Base-by-base conservation (phyloP, 2,329 filamentous ascomycete species). In the Alternaria conjuncta region DNA sequence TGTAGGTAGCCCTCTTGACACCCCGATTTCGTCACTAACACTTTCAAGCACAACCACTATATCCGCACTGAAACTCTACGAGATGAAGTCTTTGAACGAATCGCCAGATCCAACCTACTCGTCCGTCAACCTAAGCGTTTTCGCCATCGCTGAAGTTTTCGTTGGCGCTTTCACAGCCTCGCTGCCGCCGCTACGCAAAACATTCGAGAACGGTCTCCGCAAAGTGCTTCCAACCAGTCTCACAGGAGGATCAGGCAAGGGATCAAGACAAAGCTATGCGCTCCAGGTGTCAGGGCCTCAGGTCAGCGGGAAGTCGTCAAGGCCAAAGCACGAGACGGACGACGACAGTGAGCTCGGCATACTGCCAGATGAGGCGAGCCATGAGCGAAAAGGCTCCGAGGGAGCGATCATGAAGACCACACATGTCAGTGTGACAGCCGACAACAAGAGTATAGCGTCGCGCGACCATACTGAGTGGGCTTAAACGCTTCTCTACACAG, bases 131-230 rank as follows among this genome's bases (percentile, higher is more conserved):
- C 67, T 74, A 2, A 73, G 68, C 43, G 66, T 75, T 23, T 75
- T 72, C 55, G 69, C 71, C 4, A 57, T 68, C 3, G 57, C 71
- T 3, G 73, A 75, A 64, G 72, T 73, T 6, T 73, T 73, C n/a
- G 70, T 71, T 12, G 73, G 71, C 25, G 72, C 67, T 2, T 70
- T 75, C 54, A 74, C 72, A 13, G 73, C 73, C 9, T 73, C 66
- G 18, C 71, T 75, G 6, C 73, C 73, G 2, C 73, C 73, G 0
- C 59, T 75, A 0, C 71, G 73, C 23, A 74, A 74, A 36, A 74
- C 72, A 1, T 72, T 75, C 57, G 73, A 75, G 15, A 68, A 59
- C 12, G 13, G 66, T 0, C 55, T 75, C 11, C 69, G 61, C 46
- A 64, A 63, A n/a, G 55, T 74, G 2, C 50, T 74, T 0, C 73